Percentiles rank a stretch among this genome's conserved stretches.
phyloP scores from a whole-genome alignment of 2,329 filamentous ascomycete species.

The Penicillium sp. region DNA sequence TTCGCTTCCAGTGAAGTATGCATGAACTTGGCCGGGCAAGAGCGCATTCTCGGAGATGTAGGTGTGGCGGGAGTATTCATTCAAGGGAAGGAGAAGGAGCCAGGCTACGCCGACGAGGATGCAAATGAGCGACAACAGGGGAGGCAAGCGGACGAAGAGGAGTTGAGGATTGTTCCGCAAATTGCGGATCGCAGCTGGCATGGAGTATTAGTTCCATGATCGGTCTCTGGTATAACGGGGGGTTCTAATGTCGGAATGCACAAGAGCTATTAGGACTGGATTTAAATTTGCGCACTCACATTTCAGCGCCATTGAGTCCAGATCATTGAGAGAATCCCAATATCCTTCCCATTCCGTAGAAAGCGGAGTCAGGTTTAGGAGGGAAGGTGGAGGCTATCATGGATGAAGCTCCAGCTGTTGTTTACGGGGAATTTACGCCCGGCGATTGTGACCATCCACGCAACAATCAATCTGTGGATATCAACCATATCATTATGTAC shows the following conservation, averaged over 20 bases:
- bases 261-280: background rate
- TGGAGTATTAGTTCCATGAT: slow-evolving; percentile 20
- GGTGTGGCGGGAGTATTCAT: slow-evolving; percentile 86
- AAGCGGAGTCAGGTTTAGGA: background rate
- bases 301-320: slow-evolving; percentile 39
- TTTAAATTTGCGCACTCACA: slow-evolving; percentile 28
- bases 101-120: slow-evolving; percentile 83
- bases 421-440: slow-evolving; percentile 2
- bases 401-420: slow-evolving; percentile 1
- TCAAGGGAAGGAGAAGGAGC: slow-evolving; percentile 84
- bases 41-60: slow-evolving; percentile 98
- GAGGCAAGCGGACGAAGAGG: slow-evolving; percentile 71
- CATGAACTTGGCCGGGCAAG: slow-evolving; percentile 92
- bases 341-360: background rate
- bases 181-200: slow-evolving; percentile 41
- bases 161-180: slow-evolving; percentile 79
- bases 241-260: background rate
- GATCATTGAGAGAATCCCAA: background rate
- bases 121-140: slow-evolving; percentile 82
- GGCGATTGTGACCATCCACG: background rate
- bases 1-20: slow-evolving; percentile 95
- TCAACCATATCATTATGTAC: background rate
- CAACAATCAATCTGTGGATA: background rate
- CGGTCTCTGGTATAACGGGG: slow-evolving; percentile 5
- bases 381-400: background rate